These are phyloP conservation scores for Thalassiosira exigua DNA, from an alignment of 352 stramenopile genomes.

Conservation along the genomic window DNA sequence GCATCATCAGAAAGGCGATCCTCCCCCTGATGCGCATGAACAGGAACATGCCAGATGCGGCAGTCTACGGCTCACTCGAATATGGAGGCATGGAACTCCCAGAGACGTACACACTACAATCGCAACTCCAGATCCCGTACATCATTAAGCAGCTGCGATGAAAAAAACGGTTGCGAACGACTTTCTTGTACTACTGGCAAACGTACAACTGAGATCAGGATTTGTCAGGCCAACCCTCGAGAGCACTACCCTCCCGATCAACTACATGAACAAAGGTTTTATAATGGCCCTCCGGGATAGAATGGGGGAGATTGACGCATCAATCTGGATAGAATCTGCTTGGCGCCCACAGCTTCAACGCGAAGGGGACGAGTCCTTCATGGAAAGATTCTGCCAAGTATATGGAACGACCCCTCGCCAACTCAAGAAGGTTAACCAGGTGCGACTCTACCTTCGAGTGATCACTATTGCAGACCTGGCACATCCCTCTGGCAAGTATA, in stretches of 20 bases:
- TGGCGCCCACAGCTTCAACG: conserved; percentile 1
- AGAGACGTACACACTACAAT: background rate
- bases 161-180: background rate
- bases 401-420: background rate
- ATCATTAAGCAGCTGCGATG: background rate
- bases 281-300: background rate
- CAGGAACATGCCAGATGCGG: background rate
- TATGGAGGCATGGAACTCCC: background rate
- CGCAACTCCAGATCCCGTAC: background rate
- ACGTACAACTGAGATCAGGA: background rate
- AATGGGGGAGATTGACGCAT: background rate
- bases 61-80: conserved; percentile 1
- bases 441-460: conserved; percentile 11
- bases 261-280: background rate
- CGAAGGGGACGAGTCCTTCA: background rate
- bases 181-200: background rate
- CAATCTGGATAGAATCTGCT: background rate
- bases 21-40: conserved; percentile 4
- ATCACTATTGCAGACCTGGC: conserved; percentile 26
- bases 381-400: background rate
- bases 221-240: background rate
- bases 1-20: background rate
- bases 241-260: background rate
- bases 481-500: background rate
- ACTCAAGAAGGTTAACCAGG: conserved; percentile 9